A percentile compares a stretch with the other conserved stretches of the same genome.
These are phyloP conservation scores for Crithidia mellificae DNA, from an alignment of 208 protist species.

Conservation along the genomic window DNA sequence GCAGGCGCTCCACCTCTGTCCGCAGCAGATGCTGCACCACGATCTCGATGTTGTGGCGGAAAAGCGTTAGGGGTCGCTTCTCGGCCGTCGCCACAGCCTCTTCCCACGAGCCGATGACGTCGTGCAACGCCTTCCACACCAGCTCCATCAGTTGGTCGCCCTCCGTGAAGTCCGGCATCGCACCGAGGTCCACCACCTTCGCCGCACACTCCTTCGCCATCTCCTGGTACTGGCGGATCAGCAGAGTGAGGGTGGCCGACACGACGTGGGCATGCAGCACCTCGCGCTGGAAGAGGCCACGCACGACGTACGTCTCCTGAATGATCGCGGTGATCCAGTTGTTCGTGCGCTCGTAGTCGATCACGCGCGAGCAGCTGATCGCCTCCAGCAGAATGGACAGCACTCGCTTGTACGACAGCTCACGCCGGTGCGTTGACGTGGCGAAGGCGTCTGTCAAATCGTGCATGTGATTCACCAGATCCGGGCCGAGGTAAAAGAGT, in stretches of 20 bases:
- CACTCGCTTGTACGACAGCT: conserved; percentile 69
- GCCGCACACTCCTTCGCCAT: conserved; percentile 45
- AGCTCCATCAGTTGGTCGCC: conserved; percentile 66
- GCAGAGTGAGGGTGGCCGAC: conserved; percentile 62
- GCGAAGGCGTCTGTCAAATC: conserved; percentile 76
- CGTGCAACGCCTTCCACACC: conserved; percentile 75
- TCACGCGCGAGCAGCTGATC: conserved; percentile 62
- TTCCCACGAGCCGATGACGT: conserved; percentile 35
- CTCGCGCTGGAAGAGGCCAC: conserved; percentile 76
- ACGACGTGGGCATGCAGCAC: conserved; percentile 77
- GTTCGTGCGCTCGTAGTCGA: conserved; percentile 70
- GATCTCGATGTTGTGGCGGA: conserved; percentile 66
- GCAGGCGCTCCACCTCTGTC: conserved; percentile 69
- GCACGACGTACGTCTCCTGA: conserved; percentile 73
- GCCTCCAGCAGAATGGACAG: conserved; percentile 75
- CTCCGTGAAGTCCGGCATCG: conserved; percentile 64
- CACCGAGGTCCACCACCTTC: conserved; percentile 23
- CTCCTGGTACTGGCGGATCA: conserved; percentile 79
- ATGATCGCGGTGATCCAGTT: conserved; percentile 78
- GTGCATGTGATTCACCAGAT: conserved; percentile 67
- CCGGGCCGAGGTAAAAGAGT: conserved; percentile 47
- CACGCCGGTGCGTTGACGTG: conserved; percentile 50
- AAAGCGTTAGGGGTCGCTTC: conserved; percentile 38
- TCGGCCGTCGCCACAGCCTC: conserved; percentile 18
- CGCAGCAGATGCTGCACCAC: conserved; percentile 63